Conservation (phyloP, 2,329 filamentous ascomycete species). For the Monosporascus sp. region DNA sequence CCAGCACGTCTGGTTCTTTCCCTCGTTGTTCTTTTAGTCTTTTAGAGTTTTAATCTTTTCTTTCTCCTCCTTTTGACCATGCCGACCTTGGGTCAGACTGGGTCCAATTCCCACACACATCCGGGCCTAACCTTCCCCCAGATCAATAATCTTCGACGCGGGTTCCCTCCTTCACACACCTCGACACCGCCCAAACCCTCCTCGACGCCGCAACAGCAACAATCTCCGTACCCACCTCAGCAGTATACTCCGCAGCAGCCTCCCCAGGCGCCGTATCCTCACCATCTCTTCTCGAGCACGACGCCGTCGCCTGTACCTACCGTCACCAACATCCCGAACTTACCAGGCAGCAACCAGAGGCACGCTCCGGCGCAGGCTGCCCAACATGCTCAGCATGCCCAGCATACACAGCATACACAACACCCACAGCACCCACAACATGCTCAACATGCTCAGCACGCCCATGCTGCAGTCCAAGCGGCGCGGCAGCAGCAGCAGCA, state of each 20-base stretch:
- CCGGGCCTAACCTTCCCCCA: conserved; percentile 49
- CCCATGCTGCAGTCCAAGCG: conserved; percentile 25
- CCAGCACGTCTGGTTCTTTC: conserved; percentile 18
- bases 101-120: conserved; percentile 43
- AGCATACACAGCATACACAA: conserved; percentile 1
- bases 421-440: not conserved
- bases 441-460: not conserved
- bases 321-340: conserved; percentile 44
- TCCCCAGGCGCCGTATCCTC: conserved; percentile 41
- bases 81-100: conserved; percentile 45
- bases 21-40: conserved; percentile 9
- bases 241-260: conserved; percentile 49
- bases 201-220: conserved; percentile 46
- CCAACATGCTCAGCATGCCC: conserved; percentile 32
- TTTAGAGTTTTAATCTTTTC: conserved; percentile 7
- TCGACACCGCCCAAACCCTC: conserved; percentile 51
- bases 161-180: conserved; percentile 42
- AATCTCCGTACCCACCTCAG: conserved; percentile 50
- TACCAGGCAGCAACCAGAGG: conserved; percentile 44
- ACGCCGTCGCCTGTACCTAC: conserved; percentile 42
- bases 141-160: conserved; percentile 43
- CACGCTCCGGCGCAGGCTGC: conserved; percentile 40
- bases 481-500: conserved; percentile 25
- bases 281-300: conserved; percentile 47
- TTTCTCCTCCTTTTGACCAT: conserved; percentile 27